These are phyloP conservation scores for Fusarium sp. DNA, from an alignment of 2,329 filamentous ascomycete genomes.

Conservation along the genomic window DNA sequence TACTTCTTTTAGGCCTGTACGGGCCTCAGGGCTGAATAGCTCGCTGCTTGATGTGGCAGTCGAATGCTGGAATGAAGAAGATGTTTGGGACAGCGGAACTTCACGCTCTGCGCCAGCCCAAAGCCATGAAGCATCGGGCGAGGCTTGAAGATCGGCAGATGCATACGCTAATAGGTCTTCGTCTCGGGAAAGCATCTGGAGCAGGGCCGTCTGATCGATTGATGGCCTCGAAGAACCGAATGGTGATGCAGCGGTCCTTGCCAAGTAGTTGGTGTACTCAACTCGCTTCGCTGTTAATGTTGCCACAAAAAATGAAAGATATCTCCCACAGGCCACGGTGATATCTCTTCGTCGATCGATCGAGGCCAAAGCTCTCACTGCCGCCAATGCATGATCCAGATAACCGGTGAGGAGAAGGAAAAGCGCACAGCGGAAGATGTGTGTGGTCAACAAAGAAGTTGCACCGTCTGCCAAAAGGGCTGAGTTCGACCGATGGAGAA, in stretches of 20 bases:
- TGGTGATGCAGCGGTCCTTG: conserved; percentile 48
- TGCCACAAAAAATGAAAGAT: conserved; percentile 83
- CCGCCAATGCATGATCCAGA: conserved; percentile 76
- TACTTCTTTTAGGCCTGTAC: conserved; percentile 65
- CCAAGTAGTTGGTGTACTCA: conserved; percentile 57
- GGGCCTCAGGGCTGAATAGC: conserved; percentile 59
- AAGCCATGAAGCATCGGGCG: conserved; percentile 82
- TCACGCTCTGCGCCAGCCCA: conserved; percentile 75
- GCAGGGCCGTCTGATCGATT: conserved; percentile 48
- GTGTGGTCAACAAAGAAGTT: conserved; percentile 80
- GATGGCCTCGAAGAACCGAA: conserved; percentile 48
- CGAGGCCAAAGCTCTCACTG: conserved; percentile 76
- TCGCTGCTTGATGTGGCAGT: conserved; percentile 50
- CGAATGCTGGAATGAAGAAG: conserved; percentile 24
- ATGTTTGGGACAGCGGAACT: conserved; percentile 45
- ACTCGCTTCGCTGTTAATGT: conserved; percentile 67
- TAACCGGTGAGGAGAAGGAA: conserved; percentile 81
- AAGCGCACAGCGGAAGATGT: conserved; percentile 88
- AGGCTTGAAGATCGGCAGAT: conserved; percentile 86
- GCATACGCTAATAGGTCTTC: conserved; percentile 91
- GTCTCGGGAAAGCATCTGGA: conserved; percentile 63
- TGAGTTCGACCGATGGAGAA: conserved; percentile 74
- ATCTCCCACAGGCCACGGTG: conserved; percentile 82
- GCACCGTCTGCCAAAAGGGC: conserved; percentile 71
- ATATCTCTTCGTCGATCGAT: conserved; percentile 78